These are phyloP conservation scores for Saccharum hybrid DNA, from an alignment of 202 grass and related monocot species.

Conservation along the genomic window DNA sequence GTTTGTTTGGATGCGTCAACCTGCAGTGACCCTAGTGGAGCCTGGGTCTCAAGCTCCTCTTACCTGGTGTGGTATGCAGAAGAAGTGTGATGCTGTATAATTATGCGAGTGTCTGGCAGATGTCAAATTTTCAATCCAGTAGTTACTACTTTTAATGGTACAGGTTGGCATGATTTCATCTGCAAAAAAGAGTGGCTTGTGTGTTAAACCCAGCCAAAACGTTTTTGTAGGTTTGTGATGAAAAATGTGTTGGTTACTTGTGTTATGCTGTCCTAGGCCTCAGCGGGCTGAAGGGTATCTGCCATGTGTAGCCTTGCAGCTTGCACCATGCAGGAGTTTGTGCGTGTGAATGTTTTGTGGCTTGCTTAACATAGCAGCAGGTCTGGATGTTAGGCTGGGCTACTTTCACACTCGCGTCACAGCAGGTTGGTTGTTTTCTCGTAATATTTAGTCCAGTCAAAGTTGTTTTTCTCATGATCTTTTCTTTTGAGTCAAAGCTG, in stretches of 20 bases:
- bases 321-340: background rate
- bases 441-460: too few species aligned
- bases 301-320: background rate
- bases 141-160: background rate
- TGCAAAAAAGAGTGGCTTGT: background rate
- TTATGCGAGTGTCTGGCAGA: background rate
- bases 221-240: background rate
- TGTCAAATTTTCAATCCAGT: background rate
- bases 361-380: background rate
- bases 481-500: too few species aligned
- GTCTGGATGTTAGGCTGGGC: background rate
- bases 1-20: background rate
- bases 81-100: background rate
- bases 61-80: background rate
- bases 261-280: background rate
- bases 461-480: too few species aligned
- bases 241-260: background rate
- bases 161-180: background rate
- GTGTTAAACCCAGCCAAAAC: background rate
- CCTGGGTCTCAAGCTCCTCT: background rate
- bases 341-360: background rate
- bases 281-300: too few species aligned
- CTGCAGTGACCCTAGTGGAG: conserved; percentile 11
- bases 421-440: background rate
- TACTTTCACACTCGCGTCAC: background rate